These are phyloP conservation scores for Chamaecyparis obtusa DNA, from an alignment of 75 land plant species.

Conservation along the genomic window DNA sequence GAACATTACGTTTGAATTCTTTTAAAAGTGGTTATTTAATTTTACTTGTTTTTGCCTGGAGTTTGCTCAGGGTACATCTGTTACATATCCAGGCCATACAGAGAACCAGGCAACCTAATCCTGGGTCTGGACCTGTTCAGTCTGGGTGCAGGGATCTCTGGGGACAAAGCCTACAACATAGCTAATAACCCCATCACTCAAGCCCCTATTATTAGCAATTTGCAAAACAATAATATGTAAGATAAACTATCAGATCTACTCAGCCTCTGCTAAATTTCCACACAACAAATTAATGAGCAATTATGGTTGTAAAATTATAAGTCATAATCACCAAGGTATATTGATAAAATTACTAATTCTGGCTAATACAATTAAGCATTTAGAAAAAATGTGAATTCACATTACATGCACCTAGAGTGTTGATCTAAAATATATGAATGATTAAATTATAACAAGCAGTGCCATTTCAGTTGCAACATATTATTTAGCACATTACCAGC, in stretches of 20 bases:
- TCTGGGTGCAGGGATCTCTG: too few relatives aligned
- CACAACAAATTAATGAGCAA: neutral
- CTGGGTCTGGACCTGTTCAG: too few relatives aligned
- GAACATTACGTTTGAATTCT: too few relatives aligned
- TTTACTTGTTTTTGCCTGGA: too few relatives aligned
- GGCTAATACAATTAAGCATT: neutral
- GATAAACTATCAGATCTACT: neutral
- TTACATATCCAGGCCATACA: too few relatives aligned
- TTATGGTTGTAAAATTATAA: neutral
- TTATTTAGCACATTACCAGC: conserved; percentile 47
- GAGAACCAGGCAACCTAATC: too few relatives aligned
- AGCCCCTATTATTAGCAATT: neutral
- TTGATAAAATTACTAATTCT: neutral
- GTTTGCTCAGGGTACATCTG: too few relatives aligned
- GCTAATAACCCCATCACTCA: neutral
- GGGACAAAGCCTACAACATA: too few relatives aligned
- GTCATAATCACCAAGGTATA: neutral
- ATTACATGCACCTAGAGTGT: neutral
- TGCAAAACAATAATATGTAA: neutral
- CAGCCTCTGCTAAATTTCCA: neutral
- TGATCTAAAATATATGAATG: neutral
- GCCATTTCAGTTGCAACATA: neutral
- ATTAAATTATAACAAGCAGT: neutral
- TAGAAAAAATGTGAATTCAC: neutral
- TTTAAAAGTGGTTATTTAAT: too few relatives aligned